A percentile compares a stretch with the other conserved stretches of the same genome.
Conservation (phyloP, 2,329 filamentous ascomycete genomes). For the Cytospora piceae region DNA sequence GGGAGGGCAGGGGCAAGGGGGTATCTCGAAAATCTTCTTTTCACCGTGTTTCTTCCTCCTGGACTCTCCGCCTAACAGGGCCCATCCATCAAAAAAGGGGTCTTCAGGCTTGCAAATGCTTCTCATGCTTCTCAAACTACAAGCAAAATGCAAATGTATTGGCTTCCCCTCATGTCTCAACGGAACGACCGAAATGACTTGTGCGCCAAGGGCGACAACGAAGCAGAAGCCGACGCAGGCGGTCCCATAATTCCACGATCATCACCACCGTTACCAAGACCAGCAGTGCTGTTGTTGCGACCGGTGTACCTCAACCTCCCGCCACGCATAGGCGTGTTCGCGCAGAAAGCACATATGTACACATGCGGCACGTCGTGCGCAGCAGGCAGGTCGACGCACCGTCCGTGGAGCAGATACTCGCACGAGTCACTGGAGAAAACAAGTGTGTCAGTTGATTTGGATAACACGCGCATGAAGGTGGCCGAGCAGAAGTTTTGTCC, state of each 20-base stretch:
- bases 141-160: neutral
- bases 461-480: neutral
- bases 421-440: conserved; percentile 58
- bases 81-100: neutral
- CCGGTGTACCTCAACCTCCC: conserved; percentile 52
- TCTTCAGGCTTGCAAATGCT: neutral
- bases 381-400: conserved; percentile 60
- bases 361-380: conserved; percentile 57
- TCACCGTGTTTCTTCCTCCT: conserved; percentile 1
- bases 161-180: conserved; percentile 35
- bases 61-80: neutral
- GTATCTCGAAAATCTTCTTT: conserved; percentile 20
- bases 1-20: neutral
- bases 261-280: neutral
- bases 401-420: conserved; percentile 67
- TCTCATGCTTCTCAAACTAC: neutral
- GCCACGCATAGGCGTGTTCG: conserved; percentile 59
- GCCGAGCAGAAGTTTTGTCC: neutral
- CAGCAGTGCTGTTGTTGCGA: conserved; percentile 32
- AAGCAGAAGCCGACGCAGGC: conserved; percentile 32
- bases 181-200: conserved; percentile 52
- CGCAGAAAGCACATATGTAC: conserved; percentile 67
- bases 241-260: conserved; percentile 32
- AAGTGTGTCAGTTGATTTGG: conserved; percentile 15
- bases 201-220: conserved; percentile 48